Evolutionary conservation across 2,329 filamentous ascomycete genomes (phyloP), one percentile per base, ranked within the genome.

Genomic region (Madurella fahalii): DNA sequence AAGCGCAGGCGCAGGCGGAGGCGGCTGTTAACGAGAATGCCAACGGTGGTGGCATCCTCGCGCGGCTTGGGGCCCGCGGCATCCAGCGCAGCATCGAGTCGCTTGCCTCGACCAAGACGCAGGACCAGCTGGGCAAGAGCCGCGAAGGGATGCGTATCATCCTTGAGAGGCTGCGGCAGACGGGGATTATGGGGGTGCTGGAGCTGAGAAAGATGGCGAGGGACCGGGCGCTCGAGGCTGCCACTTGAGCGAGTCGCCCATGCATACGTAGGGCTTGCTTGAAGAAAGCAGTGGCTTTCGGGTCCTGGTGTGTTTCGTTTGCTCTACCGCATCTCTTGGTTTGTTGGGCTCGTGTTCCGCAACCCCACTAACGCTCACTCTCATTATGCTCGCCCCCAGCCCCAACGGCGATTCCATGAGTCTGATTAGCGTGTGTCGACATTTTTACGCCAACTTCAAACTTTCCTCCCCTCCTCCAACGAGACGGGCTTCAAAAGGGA

Each of bases 91-190:
- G 85, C 65, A 92, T 94, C 64, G 89, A 94, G 73, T 81, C 81
- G 51, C 85, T 93, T 57, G 88, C 87, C 11, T 84, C 89, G 40
- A 86, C 84, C 65, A 87, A 89, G 67, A 90, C 89, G 5, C 82
- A 86, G 61, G 86, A 87, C 64, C 87, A 89, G 67, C 79, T 93
- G 64, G 84, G 86, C 49, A 92, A 92, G 74, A 89, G 87, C 62
- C 84, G 87, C 47, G 87, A 92, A 68, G 89, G 89, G 47, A 93
- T 94, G 89, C 84, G 82, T 53, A 82, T 92, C 39, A 89, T 94
- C 9, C 77, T 94, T 18, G 87, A 91, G 70, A 77, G 89, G 46
- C 72, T 84, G 50, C 77, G 81, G 46, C 80, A 81, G 68, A 81
- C 77, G 40, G 79, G 80, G 31, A 76, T 83, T 53, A 78, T 83